Evolutionary conservation across 176 grass and related monocot genomes (phyloP).

Genomic region (Ensete glaucum): DNA sequence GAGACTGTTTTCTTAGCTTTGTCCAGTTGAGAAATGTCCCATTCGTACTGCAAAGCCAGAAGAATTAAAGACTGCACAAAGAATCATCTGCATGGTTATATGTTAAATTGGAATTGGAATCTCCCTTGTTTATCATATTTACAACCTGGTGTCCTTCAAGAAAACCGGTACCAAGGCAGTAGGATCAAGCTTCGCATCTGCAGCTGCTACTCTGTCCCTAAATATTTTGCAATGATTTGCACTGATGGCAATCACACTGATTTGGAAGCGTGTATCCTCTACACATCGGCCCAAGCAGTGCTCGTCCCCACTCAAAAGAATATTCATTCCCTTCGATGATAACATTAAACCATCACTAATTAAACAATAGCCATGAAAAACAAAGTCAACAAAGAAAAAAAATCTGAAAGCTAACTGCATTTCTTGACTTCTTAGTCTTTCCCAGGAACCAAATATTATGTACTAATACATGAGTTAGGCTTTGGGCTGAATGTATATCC

Average conservation of each 20-base stretch:
- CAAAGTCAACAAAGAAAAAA: not conserved
- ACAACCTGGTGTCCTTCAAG: slow-evolving; percentile 79
- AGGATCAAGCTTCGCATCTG: slow-evolving; percentile 23
- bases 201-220: slow-evolving; percentile 38
- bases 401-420: not conserved
- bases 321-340: slow-evolving; percentile 54
- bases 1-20: slow-evolving; percentile 42
- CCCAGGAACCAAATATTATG: not conserved
- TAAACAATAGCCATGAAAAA: slow-evolving; percentile 5
- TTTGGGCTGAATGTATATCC: not conserved
- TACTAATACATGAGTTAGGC: not conserved
- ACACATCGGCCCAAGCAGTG: slow-evolving; percentile 55
- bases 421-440: not conserved
- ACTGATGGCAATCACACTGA: slow-evolving; percentile 32
- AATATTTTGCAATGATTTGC: slow-evolving; percentile 76
- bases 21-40: slow-evolving; percentile 76
- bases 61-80: slow-evolving; percentile 19
- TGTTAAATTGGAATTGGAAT: not conserved
- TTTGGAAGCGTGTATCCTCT: slow-evolving; percentile 44
- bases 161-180: slow-evolving; percentile 36
- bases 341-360: slow-evolving; percentile 21
- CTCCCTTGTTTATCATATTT: not conserved
- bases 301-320: slow-evolving; percentile 64
- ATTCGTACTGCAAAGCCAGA: slow-evolving; percentile 59
- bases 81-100: not conserved